These are phyloP conservation scores for Colletotrichum incanum DNA, from an alignment of 2,329 filamentous ascomycete genomes.

Conservation along the genomic window DNA sequence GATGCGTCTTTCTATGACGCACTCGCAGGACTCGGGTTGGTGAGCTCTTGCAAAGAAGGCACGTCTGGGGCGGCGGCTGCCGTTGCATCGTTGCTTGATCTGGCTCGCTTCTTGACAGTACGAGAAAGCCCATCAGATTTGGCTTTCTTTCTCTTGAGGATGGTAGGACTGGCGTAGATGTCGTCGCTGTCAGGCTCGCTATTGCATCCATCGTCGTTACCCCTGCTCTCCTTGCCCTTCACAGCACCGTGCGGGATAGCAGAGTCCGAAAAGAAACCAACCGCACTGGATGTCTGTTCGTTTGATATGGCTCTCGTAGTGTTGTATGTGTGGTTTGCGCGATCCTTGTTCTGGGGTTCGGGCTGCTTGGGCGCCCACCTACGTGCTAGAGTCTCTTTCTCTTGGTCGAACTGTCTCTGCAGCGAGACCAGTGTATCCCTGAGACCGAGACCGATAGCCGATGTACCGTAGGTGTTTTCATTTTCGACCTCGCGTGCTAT, in stretches of 20 bases:
- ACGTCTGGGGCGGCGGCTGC: neutral
- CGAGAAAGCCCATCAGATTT: neutral
- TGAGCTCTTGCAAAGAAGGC: neutral
- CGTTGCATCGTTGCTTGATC: neutral
- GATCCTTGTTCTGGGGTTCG: neutral
- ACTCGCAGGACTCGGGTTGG: neutral
- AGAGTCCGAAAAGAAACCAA: neutral
- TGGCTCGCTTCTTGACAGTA: neutral
- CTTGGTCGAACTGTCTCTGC: neutral
- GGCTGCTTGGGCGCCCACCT: neutral
- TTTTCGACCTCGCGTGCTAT: neutral
- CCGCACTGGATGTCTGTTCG: too few species aligned
- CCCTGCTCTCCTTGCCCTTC: neutral
- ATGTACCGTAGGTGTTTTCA: neutral
- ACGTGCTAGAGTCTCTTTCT: neutral
- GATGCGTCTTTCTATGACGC: neutral
- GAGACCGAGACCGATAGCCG: neutral
- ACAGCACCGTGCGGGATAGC: neutral
- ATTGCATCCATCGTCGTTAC: neutral
- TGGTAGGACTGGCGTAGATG: neutral
- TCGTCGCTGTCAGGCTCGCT: neutral
- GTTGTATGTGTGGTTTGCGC: neutral
- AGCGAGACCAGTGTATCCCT: neutral
- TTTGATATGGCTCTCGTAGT: too few species aligned
- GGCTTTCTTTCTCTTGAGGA: neutral